phyloP scores from a whole-genome alignment of 75 land plant species.

The Azolla pinnata region DNA sequence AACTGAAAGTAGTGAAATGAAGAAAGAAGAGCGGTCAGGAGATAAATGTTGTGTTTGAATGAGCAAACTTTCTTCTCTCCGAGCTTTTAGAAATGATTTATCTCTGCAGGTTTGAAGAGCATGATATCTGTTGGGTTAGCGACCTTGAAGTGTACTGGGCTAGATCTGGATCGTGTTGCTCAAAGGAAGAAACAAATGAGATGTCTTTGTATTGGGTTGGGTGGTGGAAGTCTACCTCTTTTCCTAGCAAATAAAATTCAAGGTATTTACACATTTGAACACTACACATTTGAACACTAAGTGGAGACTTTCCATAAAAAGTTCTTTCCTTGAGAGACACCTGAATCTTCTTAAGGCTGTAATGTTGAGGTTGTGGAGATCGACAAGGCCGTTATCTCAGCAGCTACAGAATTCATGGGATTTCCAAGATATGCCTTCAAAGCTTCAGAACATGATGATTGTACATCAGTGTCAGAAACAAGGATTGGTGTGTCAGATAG shows the following conservation, averaged over 20 bases:
- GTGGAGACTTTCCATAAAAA: too few relatives aligned
- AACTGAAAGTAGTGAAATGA: too few relatives aligned
- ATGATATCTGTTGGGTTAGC: slow-evolving; percentile 73
- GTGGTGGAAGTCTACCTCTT: slow-evolving; percentile 90
- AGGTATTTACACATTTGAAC: too few relatives aligned
- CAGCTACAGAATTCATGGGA: slow-evolving; percentile 79
- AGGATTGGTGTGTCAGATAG: too few relatives aligned
- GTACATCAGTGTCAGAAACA: too few relatives aligned
- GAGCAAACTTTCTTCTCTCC: too few relatives aligned
- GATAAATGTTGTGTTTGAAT: too few relatives aligned
- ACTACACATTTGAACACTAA: too few relatives aligned
- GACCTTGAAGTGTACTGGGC: slow-evolving; percentile 36
- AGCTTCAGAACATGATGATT: too few relatives aligned
- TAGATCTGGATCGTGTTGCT: slow-evolving; percentile 40
- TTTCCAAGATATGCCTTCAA: slow-evolving; percentile 45
- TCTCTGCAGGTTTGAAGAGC: slow-evolving; percentile 78
- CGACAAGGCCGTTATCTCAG: slow-evolving; percentile 69
- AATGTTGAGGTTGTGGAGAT: slow-evolving; percentile 70
- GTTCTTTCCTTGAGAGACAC: too few relatives aligned
- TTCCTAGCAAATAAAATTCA: slow-evolving; percentile 71
- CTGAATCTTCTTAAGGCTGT: slow-evolving; percentile 76
- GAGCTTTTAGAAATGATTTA: too few relatives aligned
- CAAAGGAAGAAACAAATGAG: slow-evolving; percentile 41
- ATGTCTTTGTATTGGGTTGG: slow-evolving; percentile 80
- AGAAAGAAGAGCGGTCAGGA: too few relatives aligned